Percentiles rank a stretch among this genome's conserved stretches.
Conservation (phyloP, 495 filamentous ascomycete species). For the Penicillium crystallinum region DNA sequence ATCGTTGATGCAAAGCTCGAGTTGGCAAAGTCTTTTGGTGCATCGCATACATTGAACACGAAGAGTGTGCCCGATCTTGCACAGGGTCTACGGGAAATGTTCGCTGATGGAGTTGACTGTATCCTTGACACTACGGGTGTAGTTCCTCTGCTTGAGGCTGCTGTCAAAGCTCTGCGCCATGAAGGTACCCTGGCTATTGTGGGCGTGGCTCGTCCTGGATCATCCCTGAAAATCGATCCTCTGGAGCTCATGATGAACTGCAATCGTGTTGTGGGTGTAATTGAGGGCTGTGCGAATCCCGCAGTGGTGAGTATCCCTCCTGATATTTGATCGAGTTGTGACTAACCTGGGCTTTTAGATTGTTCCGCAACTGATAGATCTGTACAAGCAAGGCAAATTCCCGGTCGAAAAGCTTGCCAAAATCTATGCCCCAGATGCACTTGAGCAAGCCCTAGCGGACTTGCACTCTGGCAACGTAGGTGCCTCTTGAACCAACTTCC, state of each 20-base stretch:
- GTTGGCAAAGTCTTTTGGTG: slow-evolving; percentile 38
- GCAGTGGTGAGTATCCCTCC: slow-evolving; percentile 14
- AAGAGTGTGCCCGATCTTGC: slow-evolving; percentile 20
- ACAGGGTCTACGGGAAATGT: slow-evolving; percentile 19
- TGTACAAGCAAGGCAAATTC: slow-evolving; percentile 39
- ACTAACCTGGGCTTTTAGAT: slow-evolving; percentile 11
- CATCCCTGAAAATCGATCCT: slow-evolving; percentile 25
- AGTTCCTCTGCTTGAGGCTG: slow-evolving; percentile 22
- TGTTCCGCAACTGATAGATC: slow-evolving; percentile 31
- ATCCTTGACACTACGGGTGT: slow-evolving; percentile 42
- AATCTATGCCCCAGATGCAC: slow-evolving; percentile 23
- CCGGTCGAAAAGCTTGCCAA: slow-evolving; percentile 35
- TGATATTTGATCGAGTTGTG: background rate
- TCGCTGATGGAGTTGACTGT: slow-evolving; percentile 30
- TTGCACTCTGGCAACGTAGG: slow-evolving; percentile 26
- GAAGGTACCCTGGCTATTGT: slow-evolving; percentile 38
- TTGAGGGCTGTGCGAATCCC: slow-evolving; percentile 24
- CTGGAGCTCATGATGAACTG: slow-evolving; percentile 22
- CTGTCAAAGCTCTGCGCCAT: slow-evolving; percentile 30
- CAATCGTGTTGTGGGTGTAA: slow-evolving; percentile 28
- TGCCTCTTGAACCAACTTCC: background rate
- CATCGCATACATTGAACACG: slow-evolving; percentile 37
- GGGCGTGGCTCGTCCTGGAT: slow-evolving; percentile 34
- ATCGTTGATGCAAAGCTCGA: slow-evolving; percentile 35
- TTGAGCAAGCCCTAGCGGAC: slow-evolving; percentile 31